Evolutionary conservation across 2,329 filamentous ascomycete genomes (phyloP), one percentile per base, ranked within the genome.

Genomic region (Diaporthe citriasiana): DNA sequence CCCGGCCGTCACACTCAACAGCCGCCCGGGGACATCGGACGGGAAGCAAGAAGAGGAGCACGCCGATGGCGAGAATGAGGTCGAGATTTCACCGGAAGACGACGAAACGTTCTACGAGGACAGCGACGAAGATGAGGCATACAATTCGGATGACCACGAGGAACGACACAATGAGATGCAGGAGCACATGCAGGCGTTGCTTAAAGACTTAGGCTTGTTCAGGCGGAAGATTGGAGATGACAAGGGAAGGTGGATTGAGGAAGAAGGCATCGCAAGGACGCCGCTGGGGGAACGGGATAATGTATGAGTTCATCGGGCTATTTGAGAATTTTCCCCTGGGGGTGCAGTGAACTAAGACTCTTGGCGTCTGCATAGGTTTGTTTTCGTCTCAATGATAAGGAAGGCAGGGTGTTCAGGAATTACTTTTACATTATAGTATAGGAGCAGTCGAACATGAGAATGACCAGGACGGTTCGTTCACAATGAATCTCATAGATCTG

Each of bases 171-270:
- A 88, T 53, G 89, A 95, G 76, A 89, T 95, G 85, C 94, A 98
- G 80, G 91, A 92, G n/a, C 91, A 94, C 79, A 96, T 97, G 87
- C 91, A 95, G 78, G 92, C 93, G 47, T 89, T 98, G 80, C 87
- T 99, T 77, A 91, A 92, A 78, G 95, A 98, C 78, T 81, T 97
- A 71, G 90, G 89, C 40, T 82, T 96, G 80, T 97, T 97, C 85
- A 93, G 93, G 82, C 91, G 91, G 79, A 98, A 98, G 85, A 91
- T 98, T 76, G 92, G 90, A 9, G 95, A 97, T 79, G 97, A 98
- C 82, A 90, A 93, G 82, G 85, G 86, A 73, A 86, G 94, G 51
- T 97, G 93, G 80, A 78, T 94, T 79, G 93, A 95, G 79, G 89
- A 90, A 71, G 88, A 90, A 72, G 51, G n/a, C 10, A 86, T 89